A percentile compares a stretch with the other conserved stretches of the same genome.
Evolutionary conservation across 345 rosid species (phyloP).

Genomic region (Eutrema yunnanense): DNA sequence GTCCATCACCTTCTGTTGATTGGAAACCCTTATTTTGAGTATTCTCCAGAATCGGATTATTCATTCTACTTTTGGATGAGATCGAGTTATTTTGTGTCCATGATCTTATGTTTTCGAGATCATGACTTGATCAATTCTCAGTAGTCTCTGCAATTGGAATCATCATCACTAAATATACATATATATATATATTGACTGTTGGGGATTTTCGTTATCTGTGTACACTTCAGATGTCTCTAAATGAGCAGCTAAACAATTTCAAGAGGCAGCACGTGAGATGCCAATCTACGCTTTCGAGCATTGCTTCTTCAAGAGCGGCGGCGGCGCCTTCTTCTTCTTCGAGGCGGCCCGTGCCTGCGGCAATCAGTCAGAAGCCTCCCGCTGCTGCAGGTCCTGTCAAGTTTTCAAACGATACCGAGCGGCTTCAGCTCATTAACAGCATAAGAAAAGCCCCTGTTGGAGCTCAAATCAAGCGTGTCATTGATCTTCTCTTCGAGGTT

Average conservation of each 20-base stretch:
- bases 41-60: too few species aligned
- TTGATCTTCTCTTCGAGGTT: constrained; percentile 58
- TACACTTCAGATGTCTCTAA: constrained; percentile 48
- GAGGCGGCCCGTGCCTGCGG: constrained; percentile 30
- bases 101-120: too few species aligned
- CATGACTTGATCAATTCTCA: too few species aligned
- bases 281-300: constrained; percentile 55
- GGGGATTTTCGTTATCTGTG: background rate
- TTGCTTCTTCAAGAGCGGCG: constrained; percentile 39
- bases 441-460: constrained; percentile 76
- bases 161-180: too few species aligned
- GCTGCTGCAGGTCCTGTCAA: constrained; percentile 37
- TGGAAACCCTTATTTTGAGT: too few species aligned
- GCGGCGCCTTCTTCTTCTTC: background rate
- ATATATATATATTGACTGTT: too few species aligned
- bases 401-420: constrained; percentile 75
- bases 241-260: constrained; percentile 56
- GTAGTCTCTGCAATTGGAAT: too few species aligned
- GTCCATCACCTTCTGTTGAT: too few species aligned
- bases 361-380: constrained; percentile 24
- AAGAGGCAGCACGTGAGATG: constrained; percentile 76
- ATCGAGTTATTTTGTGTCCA: too few species aligned
- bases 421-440: constrained; percentile 51
- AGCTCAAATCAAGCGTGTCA: constrained; percentile 89
- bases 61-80: too few species aligned